Evolutionary conservation across 495 filamentous ascomycete species (phyloP).

Genomic region (Xylaria flabelliformis): DNA sequence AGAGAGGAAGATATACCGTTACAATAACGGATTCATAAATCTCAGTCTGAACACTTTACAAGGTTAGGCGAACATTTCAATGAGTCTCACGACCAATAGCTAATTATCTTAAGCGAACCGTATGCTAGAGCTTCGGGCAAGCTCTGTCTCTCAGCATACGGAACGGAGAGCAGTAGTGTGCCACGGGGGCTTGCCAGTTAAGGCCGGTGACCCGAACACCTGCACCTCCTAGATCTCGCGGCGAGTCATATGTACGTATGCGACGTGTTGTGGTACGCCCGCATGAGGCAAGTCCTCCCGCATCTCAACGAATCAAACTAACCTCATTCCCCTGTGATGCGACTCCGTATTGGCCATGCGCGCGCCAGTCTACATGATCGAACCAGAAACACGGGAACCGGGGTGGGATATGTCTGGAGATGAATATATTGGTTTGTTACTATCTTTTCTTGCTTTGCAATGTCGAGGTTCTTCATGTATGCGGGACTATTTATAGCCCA

Average conservation of each 20-base stretch:
- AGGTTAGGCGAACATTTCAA: conserved; percentile 12
- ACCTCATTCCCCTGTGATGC: neutral
- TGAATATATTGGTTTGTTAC: conserved; percentile 12
- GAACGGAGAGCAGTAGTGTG: conserved; percentile 3
- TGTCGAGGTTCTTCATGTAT: conserved; percentile 16
- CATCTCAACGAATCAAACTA: conserved; percentile 5
- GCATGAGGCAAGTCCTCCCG: conserved; percentile 23
- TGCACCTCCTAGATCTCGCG: conserved; percentile 10
- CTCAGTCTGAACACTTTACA: conserved; percentile 30
- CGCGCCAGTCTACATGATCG: conserved; percentile 10
- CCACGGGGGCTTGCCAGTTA: neutral
- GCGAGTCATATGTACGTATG: conserved; percentile 13
- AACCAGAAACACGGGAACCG: conserved; percentile 19
- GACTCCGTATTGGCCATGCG: conserved; percentile 21
- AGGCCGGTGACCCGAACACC: conserved; percentile 5
- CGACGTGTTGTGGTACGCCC: conserved; percentile 1
- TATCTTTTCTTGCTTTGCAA: neutral
- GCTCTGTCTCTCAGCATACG: conserved; percentile 19
- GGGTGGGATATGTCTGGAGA: conserved; percentile 1
- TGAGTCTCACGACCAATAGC: neutral
- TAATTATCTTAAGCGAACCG: conserved; percentile 20
- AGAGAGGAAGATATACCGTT: conserved; percentile 31
- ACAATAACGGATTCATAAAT: conserved; percentile 31
- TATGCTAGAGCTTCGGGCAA: conserved; percentile 22
- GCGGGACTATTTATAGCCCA: conserved; percentile 19